Percentiles rank a stretch among this genome's conserved stretches.
Conservation (phyloP, 2,329 filamentous ascomycete genomes). For the Monosporascus sp. region DNA sequence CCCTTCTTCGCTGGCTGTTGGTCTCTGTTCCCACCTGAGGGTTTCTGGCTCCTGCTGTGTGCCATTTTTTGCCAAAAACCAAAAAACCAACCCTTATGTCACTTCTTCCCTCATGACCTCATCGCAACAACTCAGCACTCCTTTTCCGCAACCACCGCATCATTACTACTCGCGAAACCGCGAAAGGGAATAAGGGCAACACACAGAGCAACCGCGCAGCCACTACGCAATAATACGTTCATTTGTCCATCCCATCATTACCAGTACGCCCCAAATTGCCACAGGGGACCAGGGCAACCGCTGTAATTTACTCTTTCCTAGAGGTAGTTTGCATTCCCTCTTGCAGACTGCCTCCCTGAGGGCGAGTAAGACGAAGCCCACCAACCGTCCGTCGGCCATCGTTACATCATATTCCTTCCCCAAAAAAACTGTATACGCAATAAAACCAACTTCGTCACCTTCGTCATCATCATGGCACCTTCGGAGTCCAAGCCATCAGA, state of each 20-base stretch:
- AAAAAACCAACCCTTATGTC: slow-evolving; percentile 33
- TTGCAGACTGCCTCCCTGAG: slow-evolving; percentile 25
- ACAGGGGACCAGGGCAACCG: slow-evolving; percentile 11
- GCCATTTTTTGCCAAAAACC: slow-evolving; percentile 28
- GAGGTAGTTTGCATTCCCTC: slow-evolving; percentile 28
- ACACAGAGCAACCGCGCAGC: slow-evolving; percentile 4
- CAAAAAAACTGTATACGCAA: slow-evolving; percentile 15
- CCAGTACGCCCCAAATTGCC: slow-evolving; percentile 12
- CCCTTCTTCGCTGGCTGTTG: neutral
- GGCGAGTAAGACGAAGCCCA: neutral
- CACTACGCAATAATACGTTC: slow-evolving; percentile 4
- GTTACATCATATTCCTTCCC: slow-evolving; percentile 31
- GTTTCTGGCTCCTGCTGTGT: slow-evolving; percentile 30
- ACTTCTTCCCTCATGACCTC: slow-evolving; percentile 34
- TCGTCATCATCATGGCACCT: slow-evolving; percentile 31
- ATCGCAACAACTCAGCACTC: slow-evolving; percentile 27
- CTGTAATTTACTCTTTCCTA: slow-evolving; percentile 12
- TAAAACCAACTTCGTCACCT: slow-evolving; percentile 28
- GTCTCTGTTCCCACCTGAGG: slow-evolving; percentile 24
- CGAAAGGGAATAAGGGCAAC: neutral
- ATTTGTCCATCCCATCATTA: slow-evolving; percentile 11
- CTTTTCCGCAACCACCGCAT: slow-evolving; percentile 11
- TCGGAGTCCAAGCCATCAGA: slow-evolving; percentile 27
- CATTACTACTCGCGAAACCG: neutral
- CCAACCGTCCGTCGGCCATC: slow-evolving; percentile 19